Percentiles rank a stretch among this genome's conserved stretches.
phyloP scores from a whole-genome alignment of 78 protist genomes.

The Dictyostelium citrinum region DNA sequence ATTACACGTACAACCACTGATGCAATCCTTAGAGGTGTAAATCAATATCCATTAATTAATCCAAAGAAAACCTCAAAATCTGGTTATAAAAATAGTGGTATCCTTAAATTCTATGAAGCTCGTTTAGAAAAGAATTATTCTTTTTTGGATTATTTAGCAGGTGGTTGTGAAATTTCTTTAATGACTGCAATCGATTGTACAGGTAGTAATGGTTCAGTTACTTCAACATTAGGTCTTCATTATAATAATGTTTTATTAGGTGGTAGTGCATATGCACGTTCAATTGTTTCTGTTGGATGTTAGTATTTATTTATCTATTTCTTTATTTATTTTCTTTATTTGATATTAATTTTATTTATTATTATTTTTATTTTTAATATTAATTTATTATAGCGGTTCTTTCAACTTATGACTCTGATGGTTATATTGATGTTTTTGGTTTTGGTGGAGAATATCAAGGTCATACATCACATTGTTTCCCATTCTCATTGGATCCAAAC shows the following conservation, averaged over 20 bases:
- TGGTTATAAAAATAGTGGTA: constrained; percentile 76
- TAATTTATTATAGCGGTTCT: background rate
- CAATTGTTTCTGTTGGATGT: constrained; percentile 74
- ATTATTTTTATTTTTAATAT: too few relatives aligned
- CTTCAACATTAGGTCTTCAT: constrained; percentile 76
- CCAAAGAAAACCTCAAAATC: constrained; percentile 57
- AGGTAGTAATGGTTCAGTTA: constrained; percentile 82
- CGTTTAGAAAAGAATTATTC: background rate
- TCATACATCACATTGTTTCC: constrained; percentile 79
- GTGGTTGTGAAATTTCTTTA: constrained; percentile 84
- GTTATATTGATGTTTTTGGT: constrained; percentile 86
- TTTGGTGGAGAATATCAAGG: constrained; percentile 86
- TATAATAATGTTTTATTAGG: constrained; percentile 40
- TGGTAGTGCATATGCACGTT: constrained; percentile 80
- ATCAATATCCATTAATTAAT: background rate
- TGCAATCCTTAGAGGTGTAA: constrained; percentile 3
- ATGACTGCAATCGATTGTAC: constrained; percentile 94
- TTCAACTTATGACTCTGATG: constrained; percentile 83
- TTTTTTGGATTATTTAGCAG: constrained; percentile 85
- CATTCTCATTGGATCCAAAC: constrained; percentile 10
- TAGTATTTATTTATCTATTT: background rate
- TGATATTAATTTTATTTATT: background rate
- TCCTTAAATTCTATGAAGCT: constrained; percentile 11
- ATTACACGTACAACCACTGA: background rate
- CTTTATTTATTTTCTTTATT: too few relatives aligned